A percentile compares a stretch with the other conserved stretches of the same genome.
Conservation (phyloP, 306 rosid species). For the Lagenaria siceraria region DNA sequence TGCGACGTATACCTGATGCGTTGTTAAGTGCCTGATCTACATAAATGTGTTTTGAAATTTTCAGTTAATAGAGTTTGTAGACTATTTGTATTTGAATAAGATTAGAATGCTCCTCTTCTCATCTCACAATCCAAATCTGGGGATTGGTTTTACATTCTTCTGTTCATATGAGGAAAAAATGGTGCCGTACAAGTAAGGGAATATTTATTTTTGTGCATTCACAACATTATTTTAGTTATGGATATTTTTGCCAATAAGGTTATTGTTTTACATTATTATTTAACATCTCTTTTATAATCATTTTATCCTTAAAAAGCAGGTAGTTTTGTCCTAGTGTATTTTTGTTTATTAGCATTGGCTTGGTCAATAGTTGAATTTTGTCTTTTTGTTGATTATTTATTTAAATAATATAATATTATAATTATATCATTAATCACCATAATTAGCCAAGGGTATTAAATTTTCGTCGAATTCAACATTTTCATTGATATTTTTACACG, state of each 20-base stretch:
- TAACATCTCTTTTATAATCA: constrained; percentile 1
- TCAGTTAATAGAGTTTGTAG: not conserved
- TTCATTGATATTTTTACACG: too few species aligned
- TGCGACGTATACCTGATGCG: not conserved
- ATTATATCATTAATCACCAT: not conserved
- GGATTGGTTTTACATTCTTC: not conserved
- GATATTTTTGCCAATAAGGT: not conserved
- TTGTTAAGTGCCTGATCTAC: not conserved
- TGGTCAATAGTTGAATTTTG: not conserved
- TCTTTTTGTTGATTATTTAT: not conserved
- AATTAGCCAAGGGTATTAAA: too few species aligned
- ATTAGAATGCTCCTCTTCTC: not conserved
- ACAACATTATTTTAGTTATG: not conserved
- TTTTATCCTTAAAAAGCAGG: not conserved
- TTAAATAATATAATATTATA: not conserved
- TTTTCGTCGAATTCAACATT: too few species aligned
- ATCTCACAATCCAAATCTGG: not conserved
- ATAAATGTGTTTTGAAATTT: not conserved
- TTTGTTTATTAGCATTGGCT: not conserved
- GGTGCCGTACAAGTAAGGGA: not conserved
- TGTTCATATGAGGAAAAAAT: not conserved
- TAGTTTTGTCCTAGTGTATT: not conserved
- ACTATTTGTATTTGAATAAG: not conserved
- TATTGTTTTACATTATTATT: not conserved
- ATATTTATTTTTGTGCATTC: not conserved